Percentiles rank a stretch among this genome's conserved stretches.
Conservation (phyloP, 2,329 filamentous ascomycete genomes). For the Dryadomyces sulphureus region DNA sequence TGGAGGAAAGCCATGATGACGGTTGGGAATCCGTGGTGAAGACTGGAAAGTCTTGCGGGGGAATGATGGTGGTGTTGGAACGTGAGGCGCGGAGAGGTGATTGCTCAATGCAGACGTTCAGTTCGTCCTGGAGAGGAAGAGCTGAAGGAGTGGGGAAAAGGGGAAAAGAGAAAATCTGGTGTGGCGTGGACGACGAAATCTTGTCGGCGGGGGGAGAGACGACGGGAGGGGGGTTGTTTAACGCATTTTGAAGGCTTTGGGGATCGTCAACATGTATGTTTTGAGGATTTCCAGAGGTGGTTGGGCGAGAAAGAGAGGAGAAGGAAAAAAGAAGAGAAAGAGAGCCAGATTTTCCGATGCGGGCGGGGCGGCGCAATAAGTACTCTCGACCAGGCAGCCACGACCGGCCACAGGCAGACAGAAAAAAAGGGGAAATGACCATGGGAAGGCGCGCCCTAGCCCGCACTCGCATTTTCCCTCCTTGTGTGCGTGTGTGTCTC, state of each 20-base stretch:
- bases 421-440: background rate
- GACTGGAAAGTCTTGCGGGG: conserved; percentile 53
- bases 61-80: conserved; percentile 42
- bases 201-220: conserved; percentile 26
- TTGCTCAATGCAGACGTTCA: conserved; percentile 53
- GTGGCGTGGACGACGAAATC: conserved; percentile 33
- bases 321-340: conserved; percentile 7
- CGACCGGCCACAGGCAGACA: conserved; percentile 6
- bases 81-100: conserved; percentile 41
- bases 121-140: conserved; percentile 42
- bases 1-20: conserved; percentile 70
- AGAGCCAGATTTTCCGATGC: conserved; percentile 11
- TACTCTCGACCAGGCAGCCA: conserved; percentile 33
- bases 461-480: too few species aligned
- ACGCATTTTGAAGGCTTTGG: conserved; percentile 36
- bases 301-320: conserved; percentile 20
- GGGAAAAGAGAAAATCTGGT: conserved; percentile 20
- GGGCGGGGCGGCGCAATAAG: conserved; percentile 24
- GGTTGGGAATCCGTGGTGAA: conserved; percentile 67
- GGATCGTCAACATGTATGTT: conserved; percentile 16
- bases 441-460: background rate
- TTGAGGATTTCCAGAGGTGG: conserved; percentile 16
- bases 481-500: too few species aligned
- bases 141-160: conserved; percentile 32
- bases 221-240: conserved; percentile 31